Conservation (phyloP, 257 asterid genomes). For the Sherardia arvensis region DNA sequence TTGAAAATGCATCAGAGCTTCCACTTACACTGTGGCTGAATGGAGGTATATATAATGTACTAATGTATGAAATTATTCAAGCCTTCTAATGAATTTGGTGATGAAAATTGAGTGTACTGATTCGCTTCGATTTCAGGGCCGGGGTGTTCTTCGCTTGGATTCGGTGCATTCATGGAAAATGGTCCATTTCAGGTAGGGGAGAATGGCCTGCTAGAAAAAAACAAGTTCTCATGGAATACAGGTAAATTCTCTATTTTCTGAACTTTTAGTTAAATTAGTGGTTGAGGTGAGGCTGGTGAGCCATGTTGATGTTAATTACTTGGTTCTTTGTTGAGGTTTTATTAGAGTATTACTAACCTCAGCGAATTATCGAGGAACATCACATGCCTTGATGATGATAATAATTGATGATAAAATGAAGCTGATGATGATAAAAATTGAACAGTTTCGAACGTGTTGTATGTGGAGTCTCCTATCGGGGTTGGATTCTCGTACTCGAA, state of each 20-base stretch:
- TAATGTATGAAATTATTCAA: not conserved
- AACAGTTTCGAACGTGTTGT: slow-evolving; percentile 25
- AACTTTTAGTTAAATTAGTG: too few relatives aligned
- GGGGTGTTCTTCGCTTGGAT: slow-evolving; percentile 28
- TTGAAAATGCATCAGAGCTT: slow-evolving; percentile 10
- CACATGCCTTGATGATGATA: too few relatives aligned
- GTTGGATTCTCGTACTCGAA: slow-evolving; percentile 29
- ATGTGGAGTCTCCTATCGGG: slow-evolving; percentile 25
- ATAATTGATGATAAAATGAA: too few relatives aligned
- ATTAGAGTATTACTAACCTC: too few relatives aligned
- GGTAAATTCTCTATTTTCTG: slow-evolving; percentile 9
- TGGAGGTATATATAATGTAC: slow-evolving; percentile 17
- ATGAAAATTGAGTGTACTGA: not conserved
- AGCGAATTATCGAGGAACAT: too few relatives aligned
- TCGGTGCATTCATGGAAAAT: slow-evolving; percentile 22
- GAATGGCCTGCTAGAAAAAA: slow-evolving; percentile 11
- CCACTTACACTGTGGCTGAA: slow-evolving; percentile 23
- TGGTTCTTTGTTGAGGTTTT: too few relatives aligned
- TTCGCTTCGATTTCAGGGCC: slow-evolving; percentile 14
- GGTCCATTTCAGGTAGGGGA: slow-evolving; percentile 24
- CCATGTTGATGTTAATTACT: too few relatives aligned
- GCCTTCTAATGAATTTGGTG: too few relatives aligned
- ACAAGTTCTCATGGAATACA: slow-evolving; percentile 22
- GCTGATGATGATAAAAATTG: not conserved
- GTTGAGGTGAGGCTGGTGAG: too few relatives aligned